Evolutionary conservation across 352 stramenopile genomes (phyloP).

Genomic region (Poterioochromonas sp.): DNA sequence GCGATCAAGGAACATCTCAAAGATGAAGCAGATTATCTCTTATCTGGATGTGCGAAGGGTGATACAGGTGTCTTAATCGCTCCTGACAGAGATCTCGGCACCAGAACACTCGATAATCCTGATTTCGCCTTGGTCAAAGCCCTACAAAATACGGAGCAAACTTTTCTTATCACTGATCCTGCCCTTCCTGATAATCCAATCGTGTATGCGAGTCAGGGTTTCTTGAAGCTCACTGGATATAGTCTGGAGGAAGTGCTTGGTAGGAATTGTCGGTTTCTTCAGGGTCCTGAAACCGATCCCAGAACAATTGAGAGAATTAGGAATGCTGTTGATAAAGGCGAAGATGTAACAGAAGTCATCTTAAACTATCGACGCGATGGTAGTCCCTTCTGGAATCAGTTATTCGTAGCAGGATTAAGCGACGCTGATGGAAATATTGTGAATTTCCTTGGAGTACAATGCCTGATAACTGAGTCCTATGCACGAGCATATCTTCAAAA

Average conservation of each 20-base stretch:
- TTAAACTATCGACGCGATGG: conserved; percentile 56
- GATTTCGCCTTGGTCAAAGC: conserved; percentile 65
- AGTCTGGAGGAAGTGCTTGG: conserved; percentile 53
- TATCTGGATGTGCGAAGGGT: conserved; percentile 1
- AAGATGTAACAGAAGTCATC: conserved; percentile 49
- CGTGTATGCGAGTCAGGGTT: conserved; percentile 52
- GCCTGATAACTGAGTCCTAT: conserved; percentile 47
- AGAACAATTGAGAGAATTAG: conserved; percentile 51
- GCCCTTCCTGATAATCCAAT: conserved; percentile 59
- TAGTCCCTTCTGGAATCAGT: conserved; percentile 58
- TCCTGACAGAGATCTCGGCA: background rate
- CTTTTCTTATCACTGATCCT: conserved; percentile 66
- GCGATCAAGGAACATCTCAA: conserved; percentile 55
- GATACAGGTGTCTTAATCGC: conserved; percentile 23
- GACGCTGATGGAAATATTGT: conserved; percentile 54
- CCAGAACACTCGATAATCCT: conserved; percentile 55
- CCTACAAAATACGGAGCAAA: conserved; percentile 59
- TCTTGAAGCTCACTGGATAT: conserved; percentile 58
- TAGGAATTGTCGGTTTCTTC: conserved; percentile 62
- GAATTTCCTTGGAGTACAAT: conserved; percentile 66
- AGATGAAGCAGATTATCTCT: background rate
- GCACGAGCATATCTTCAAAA: background rate
- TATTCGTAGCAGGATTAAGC: conserved; percentile 56
- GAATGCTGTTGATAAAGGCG: conserved; percentile 46
- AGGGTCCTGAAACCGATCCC: conserved; percentile 54